Evolutionary conservation across 164 flowering plant species (phyloP).

Genomic region (Paratinospora sagittata): DNA sequence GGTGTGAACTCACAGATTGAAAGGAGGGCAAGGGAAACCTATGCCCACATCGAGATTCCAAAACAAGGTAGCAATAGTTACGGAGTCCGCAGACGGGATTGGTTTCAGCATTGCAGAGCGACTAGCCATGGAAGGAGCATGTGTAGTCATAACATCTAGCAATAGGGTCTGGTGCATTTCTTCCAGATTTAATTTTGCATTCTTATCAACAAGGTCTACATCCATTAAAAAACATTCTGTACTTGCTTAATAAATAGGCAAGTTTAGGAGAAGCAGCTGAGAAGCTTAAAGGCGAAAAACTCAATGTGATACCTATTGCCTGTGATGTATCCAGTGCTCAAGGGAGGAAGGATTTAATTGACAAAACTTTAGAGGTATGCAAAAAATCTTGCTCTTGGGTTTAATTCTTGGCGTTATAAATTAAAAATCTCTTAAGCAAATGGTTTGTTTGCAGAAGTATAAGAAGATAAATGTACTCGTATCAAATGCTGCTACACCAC

Average conservation of each 20-base stretch:
- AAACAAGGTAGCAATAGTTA: slow-evolving; percentile 79
- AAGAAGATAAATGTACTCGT: slow-evolving; percentile 75
- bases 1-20: too few relatives aligned
- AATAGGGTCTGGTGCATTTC: neutral
- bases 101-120: neutral
- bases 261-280: slow-evolving; percentile 85
- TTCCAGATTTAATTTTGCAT: too few relatives aligned
- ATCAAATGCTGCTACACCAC: slow-evolving; percentile 92
- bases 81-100: neutral
- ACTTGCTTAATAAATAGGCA: too few relatives aligned
- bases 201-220: too few relatives aligned
- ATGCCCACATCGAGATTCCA: too few relatives aligned
- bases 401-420: neutral
- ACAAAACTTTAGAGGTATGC: slow-evolving; percentile 58
- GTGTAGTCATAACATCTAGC: neutral
- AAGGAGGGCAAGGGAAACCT: too few relatives aligned
- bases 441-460: slow-evolving; percentile 48
- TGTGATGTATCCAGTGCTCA: slow-evolving; percentile 83
- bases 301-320: slow-evolving; percentile 68
- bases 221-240: too few relatives aligned
- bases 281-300: slow-evolving; percentile 56
- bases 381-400: too few relatives aligned
- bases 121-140: neutral
- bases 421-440: neutral
- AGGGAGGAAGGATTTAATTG: slow-evolving; percentile 72